Evolutionary conservation across 1,284 basidiomycete genomes (phyloP).

Genomic region (Trichosporon sp.): DNA sequence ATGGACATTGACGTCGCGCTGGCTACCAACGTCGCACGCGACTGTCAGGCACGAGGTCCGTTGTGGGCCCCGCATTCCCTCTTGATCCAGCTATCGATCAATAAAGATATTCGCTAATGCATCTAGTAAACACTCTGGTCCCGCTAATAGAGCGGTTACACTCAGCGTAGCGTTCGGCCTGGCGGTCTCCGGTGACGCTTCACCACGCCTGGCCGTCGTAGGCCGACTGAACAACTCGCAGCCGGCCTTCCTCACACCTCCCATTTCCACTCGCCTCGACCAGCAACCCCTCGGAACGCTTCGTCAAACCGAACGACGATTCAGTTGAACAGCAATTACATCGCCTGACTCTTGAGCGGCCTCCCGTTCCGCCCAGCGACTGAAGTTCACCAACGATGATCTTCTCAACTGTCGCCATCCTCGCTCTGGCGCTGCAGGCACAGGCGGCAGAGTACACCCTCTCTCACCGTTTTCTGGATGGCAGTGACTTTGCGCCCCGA

Average conservation of each 20-base stretch:
- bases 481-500: slow-evolving; percentile 24
- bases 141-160: background rate
- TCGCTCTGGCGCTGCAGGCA: slow-evolving; percentile 22
- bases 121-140: background rate
- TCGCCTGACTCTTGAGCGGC: no score
- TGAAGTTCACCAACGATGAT: background rate
- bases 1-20: slow-evolving; percentile 8
- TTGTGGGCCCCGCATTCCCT: background rate
- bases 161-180: background rate
- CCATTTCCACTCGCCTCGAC: background rate
- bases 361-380: no score
- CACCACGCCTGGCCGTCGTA: background rate
- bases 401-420: slow-evolving; percentile 21
- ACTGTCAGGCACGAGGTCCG: background rate
- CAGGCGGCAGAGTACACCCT: slow-evolving; percentile 29
- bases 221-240: no score
- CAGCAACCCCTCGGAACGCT: background rate
- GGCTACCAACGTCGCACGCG: slow-evolving; percentile 14
- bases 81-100: background rate
- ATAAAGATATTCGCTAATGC: background rate
- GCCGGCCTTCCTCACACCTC: background rate
- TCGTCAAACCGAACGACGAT: no score
- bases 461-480: slow-evolving; percentile 29
- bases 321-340: no score
- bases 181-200: slow-evolving; percentile 2